Percentiles rank a stretch among this genome's conserved stretches.
Evolutionary conservation across 176 grass and related monocot species (phyloP).

Genomic region (Triticum monococcum): DNA sequence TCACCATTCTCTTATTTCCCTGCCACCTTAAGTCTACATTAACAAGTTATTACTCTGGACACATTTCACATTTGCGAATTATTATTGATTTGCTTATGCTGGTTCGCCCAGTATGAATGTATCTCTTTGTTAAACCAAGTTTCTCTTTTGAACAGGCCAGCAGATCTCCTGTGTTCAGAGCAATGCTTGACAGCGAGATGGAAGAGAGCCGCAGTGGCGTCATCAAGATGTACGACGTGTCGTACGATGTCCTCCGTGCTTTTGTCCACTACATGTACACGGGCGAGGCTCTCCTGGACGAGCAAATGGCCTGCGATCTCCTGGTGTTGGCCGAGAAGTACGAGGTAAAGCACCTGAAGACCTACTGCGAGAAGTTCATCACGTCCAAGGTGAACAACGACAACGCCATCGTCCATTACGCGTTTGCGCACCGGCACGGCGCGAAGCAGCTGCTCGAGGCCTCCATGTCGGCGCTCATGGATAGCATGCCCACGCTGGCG

Average conservation of each 20-base stretch:
- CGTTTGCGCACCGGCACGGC: conserved; percentile 74
- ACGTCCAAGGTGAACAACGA: conserved; percentile 84
- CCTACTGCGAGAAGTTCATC: conserved; percentile 81
- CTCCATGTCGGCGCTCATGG: conserved; percentile 66
- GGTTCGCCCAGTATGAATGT: not conserved
- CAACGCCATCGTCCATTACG: conserved; percentile 67
- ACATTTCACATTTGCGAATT: not conserved
- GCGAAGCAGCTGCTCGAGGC: conserved; percentile 79
- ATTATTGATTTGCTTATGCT: not conserved
- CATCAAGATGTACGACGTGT: conserved; percentile 84
- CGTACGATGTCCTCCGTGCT: conserved; percentile 66
- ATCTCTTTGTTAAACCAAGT: not conserved
- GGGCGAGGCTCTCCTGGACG: conserved; percentile 65
- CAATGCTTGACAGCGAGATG: conserved; percentile 99
- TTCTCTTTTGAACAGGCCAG: conserved; percentile 55
- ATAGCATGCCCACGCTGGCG: conserved; percentile 68
- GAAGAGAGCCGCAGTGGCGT: conserved; percentile 85
- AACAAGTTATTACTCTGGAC: not conserved
- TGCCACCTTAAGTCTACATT: not conserved
- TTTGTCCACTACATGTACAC: conserved; percentile 91
- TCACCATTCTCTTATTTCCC: not conserved
- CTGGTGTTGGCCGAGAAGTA: conserved; percentile 91
- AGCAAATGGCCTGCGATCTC: conserved; percentile 74
- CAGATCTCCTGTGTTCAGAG: conserved; percentile 91
- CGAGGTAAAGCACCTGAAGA: conserved; percentile 85